phyloP scores from a whole-genome alignment of 2,329 filamentous ascomycete species.

The Cercospora zeina region DNA sequence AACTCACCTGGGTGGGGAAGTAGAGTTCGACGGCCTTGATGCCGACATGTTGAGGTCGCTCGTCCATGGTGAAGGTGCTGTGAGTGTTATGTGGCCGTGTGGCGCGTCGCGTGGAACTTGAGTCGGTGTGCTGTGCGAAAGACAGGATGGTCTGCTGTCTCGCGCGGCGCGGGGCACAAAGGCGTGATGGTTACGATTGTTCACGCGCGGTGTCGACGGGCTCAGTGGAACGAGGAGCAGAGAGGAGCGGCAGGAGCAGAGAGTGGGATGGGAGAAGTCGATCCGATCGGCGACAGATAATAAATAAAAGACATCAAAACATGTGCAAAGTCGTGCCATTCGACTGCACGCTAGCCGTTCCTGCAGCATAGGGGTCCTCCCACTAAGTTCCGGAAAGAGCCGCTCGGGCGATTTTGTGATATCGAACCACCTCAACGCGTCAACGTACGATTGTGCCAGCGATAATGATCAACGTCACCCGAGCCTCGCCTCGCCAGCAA shows the following conservation, averaged over 20 bases:
- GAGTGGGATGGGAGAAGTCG: not conserved
- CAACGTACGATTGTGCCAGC: constrained; percentile 14
- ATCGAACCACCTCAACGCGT: constrained; percentile 16
- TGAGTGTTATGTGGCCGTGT: constrained; percentile 14
- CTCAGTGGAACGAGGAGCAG: not conserved
- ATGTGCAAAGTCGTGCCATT: constrained; percentile 12
- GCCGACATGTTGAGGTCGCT: constrained; percentile 51
- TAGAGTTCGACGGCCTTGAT: constrained; percentile 59
- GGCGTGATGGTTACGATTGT: constrained; percentile 17
- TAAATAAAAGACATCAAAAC: not conserved
- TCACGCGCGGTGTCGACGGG: constrained; percentile 5
- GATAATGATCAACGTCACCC: not conserved
- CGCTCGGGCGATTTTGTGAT: not conserved
- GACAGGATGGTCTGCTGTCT: constrained; percentile 9
- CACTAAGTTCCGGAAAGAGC: constrained; percentile 6
- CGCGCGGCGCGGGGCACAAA: constrained; percentile 15
- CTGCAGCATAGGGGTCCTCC: constrained; percentile 7
- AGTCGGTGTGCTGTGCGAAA: not conserved
- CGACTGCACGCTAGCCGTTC: constrained; percentile 4
- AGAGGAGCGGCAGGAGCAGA: constrained; percentile 5
- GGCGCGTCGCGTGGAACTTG: constrained; percentile 10
- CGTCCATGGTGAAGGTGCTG: constrained; percentile 13
- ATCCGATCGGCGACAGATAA: not conserved
- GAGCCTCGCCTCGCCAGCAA: not conserved
- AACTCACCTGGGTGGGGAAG: constrained; percentile 54